phyloP scores from a whole-genome alignment of 2,329 filamentous ascomycete species.

The Teratosphaeria epicoccoides region DNA sequence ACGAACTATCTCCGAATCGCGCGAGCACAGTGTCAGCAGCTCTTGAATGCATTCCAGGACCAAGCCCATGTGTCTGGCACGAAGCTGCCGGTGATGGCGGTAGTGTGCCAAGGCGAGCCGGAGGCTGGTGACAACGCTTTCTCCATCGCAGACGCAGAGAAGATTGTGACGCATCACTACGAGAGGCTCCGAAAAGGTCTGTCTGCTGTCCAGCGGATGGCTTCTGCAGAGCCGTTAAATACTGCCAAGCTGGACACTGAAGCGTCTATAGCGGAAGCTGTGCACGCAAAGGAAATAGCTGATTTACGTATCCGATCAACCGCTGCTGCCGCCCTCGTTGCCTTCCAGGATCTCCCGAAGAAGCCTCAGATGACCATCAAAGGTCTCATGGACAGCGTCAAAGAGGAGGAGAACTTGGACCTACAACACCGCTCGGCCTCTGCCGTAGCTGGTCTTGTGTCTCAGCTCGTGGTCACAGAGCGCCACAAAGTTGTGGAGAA shows the following conservation, averaged over 20 bases:
- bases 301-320: conserved; percentile 80
- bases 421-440: conserved; percentile 77
- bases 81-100: conserved; percentile 70
- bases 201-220: conserved; percentile 75
- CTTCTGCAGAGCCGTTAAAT: conserved; percentile 65
- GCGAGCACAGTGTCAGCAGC: conserved; percentile 79
- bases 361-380: conserved; percentile 90
- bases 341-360: conserved; percentile 80
- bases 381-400: conserved; percentile 96
- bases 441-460: conserved; percentile 76
- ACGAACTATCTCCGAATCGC: conserved; percentile 83
- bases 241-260: conserved; percentile 64
- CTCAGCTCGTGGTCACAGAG: conserved; percentile 68
- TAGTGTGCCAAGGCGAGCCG: conserved; percentile 85
- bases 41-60: conserved; percentile 85
- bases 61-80: conserved; percentile 68
- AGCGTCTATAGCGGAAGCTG: conserved; percentile 68
- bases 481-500: conserved; percentile 85
- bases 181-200: conserved; percentile 82
- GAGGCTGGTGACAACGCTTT: conserved; percentile 90
- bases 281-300: conserved; percentile 63
- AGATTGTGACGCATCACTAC: conserved; percentile 74
- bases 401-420: conserved; percentile 82
- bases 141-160: conserved; percentile 76
- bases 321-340: conserved; percentile 76